Evolutionary conservation across 225 moss, liverwort and hornwort species (phyloP), one percentile per base, ranked within the genome.

Genomic region (Neckera pumila): DNA sequence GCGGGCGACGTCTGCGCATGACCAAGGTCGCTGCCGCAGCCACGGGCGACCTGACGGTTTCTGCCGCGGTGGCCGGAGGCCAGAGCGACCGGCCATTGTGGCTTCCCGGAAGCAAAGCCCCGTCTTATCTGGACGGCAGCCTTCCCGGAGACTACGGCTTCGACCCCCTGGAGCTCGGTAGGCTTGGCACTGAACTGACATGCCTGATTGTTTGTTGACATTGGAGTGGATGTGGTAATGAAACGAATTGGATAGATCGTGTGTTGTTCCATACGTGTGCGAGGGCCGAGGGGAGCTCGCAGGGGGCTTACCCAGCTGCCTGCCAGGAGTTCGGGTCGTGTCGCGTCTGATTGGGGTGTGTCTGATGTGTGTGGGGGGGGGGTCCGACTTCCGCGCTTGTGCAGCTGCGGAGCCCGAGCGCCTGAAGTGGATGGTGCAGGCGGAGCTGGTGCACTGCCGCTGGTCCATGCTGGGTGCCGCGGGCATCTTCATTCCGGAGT

Each of bases 391-490:
- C 22, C 21, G 23, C 23, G 58, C 8, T 57, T 40, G 54, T 75
- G 90, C 94, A 98, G 98, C 93, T 64, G 90, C 93, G n/a, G 95
- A 98, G 6, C 95, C 98, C 21, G 93, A 90, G 23, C 93, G 92
- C 17, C 89, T 96, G 67, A 95, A 94, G 63, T 98, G 98, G 98
- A 82, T 95, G 43, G 96, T 96, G 53, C 98, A 98, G 92, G 90
- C 98, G 34, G 97, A 86, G 76, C 85, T 86, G 47, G 85, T 86
- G 51, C 85, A 86, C 63, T 62, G 86, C 92, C 92, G 98, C 43
- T 98, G 98, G 98, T 84, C 98, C 43, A 98, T 98, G 98, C 88
- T 98, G 45, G 98, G 98, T 72, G 98, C 98, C 11, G 98, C 97
- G 7, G 98, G 98, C 28, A 98, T 98, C 88, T 98, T 98, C 91